Evolutionary conservation across 2,329 filamentous ascomycete species (phyloP), one percentile per base, ranked within the genome.

Genomic region (Diplodia scrobiculata): DNA sequence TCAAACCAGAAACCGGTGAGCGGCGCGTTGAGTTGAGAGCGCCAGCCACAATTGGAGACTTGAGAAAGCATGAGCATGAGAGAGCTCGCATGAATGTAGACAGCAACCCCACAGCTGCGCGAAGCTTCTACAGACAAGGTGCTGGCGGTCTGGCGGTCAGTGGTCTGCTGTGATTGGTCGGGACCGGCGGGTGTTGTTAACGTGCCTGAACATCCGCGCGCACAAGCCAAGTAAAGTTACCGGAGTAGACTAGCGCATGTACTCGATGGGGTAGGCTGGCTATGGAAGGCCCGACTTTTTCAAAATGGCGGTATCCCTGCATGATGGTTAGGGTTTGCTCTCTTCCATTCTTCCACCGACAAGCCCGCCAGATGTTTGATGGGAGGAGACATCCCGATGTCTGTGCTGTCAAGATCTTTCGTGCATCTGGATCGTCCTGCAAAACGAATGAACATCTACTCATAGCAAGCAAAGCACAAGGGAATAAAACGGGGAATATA

Each of bases 241-340:
- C 60, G 60, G 60, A 53, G 60, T 53, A 17, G 48, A 53, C 60
- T 63, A 63, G 60, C 32, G 47, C 10, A 5, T 9, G n/a, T 14
- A 25, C 59, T 50, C 13, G 29, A 63, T 36, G 59, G 59, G 47
- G 41, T 17, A 51, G 29, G 41, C 47, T 32, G 21, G 34, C 48
- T 27, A 13, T 38, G 10, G 21, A 63, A 63, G 60, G 60, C 32
- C 60, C 60, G 60, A 63, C 45, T 52, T 1, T n/a, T n/a, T 13
- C 34, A 27, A 62, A 62, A 62, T 50, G 58, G 58, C 60, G 60
- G 60, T 63, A 63, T 63, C 60, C 60, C 60, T 62, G 58, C 60
- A 63, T 53, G 48, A 63, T 50, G n/a, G 25, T 11, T 62, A 62
- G 58, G 58, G 58, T 47, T 34, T 36, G 25, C 14, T 36, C 25